phyloP scores from a whole-genome alignment of 169 alveolate genomes.

The Eimeria zaria region DNA sequence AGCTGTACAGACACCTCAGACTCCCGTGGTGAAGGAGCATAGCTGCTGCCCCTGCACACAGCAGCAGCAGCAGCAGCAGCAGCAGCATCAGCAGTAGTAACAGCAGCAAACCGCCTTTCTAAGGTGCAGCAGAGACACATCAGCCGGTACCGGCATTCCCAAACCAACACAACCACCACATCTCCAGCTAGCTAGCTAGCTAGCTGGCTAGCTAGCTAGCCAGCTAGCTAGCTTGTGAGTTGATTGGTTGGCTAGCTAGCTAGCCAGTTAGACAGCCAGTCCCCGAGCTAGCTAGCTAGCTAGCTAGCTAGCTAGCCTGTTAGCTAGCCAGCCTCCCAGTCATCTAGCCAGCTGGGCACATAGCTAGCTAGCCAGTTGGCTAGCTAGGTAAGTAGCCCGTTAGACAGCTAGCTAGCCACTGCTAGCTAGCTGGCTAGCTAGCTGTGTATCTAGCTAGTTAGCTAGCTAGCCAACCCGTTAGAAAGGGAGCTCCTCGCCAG shows the following conservation, averaged over 20 bases:
- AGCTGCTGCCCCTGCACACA: not conserved
- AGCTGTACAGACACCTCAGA: conserved; percentile 13
- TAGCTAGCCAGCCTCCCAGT: too few relatives aligned
- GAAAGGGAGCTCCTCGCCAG: not conserved
- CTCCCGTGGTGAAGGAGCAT: not conserved
- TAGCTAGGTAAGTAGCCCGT: not conserved
- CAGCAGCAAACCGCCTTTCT: not conserved
- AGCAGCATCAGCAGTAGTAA: not conserved
- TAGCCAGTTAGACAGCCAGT: too few relatives aligned
- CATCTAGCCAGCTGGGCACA: not conserved
- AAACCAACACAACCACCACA: not conserved
- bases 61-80: conserved; percentile 37
- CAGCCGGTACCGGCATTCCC: not conserved
- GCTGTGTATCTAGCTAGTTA: not conserved
- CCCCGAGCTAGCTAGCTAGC: too few relatives aligned
- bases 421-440: conserved; percentile 9
- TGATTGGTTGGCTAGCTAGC: too few relatives aligned
- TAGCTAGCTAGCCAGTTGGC: not conserved
- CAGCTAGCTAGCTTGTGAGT: not conserved
- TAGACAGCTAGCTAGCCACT: too few relatives aligned
- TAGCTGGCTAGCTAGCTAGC: conserved; percentile 5
- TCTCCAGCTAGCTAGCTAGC: too few relatives aligned
- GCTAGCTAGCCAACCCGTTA: not conserved
- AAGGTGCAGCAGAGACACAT: not conserved
- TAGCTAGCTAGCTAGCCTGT: too few relatives aligned